Evolutionary conservation across 495 filamentous ascomycete genomes (phyloP).

Genomic region (Aspergillus avenaceus): DNA sequence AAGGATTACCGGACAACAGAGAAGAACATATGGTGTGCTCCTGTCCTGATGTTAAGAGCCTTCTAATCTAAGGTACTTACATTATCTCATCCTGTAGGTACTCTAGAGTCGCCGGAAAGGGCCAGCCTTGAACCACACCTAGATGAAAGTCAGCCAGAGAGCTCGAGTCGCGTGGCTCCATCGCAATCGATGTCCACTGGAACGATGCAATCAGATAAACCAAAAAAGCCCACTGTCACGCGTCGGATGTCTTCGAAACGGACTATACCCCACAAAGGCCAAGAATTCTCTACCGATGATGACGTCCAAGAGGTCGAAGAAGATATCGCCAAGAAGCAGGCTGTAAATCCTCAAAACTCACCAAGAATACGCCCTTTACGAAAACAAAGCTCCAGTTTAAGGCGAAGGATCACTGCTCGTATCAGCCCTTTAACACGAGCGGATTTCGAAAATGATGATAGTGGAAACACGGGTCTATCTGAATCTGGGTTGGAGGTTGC

Average conservation of each 20-base stretch:
- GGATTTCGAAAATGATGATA: slow-evolving; percentile 50
- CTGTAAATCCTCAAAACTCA: slow-evolving; percentile 28
- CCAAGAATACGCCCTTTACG: slow-evolving; percentile 37
- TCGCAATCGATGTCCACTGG: slow-evolving; percentile 54
- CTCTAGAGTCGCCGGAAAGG: slow-evolving; percentile 29
- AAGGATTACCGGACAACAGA: slow-evolving; percentile 18
- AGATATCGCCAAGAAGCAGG: slow-evolving; percentile 37
- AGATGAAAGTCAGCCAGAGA: slow-evolving; percentile 33
- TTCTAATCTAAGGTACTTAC: slow-evolving; percentile 8
- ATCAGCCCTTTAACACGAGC: slow-evolving; percentile 54
- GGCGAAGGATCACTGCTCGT: slow-evolving; percentile 61
- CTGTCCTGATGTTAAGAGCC: neutral
- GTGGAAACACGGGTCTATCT: slow-evolving; percentile 36
- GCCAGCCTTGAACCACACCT: slow-evolving; percentile 20
- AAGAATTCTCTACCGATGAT: slow-evolving; percentile 93
- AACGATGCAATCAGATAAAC: slow-evolving; percentile 47
- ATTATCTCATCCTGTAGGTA: slow-evolving; percentile 25
- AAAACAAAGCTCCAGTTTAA: slow-evolving; percentile 60
- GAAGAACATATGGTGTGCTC: slow-evolving; percentile 34
- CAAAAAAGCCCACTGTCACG: slow-evolving; percentile 67
- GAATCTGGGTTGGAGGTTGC: slow-evolving; percentile 22
- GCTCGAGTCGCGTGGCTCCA: slow-evolving; percentile 19
- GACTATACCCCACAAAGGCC: slow-evolving; percentile 70
- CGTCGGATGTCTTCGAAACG: slow-evolving; percentile 72
- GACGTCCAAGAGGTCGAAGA: slow-evolving; percentile 77